Evolutionary conservation across 164 flowering plant species (phyloP).

Genomic region (Piper longum): DNA sequence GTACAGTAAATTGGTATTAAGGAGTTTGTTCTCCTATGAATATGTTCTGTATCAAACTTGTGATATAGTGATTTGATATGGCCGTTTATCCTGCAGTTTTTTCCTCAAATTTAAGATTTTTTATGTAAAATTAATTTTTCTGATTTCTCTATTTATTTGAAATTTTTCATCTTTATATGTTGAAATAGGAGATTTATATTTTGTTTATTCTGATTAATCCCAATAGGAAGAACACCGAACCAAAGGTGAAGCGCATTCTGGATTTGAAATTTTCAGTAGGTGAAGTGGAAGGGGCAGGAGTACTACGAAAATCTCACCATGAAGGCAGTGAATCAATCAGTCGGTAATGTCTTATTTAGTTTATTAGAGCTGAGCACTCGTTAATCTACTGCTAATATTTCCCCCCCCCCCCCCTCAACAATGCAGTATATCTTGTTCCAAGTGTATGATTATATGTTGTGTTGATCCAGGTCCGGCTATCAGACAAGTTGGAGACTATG

Average conservation of each 20-base stretch:
- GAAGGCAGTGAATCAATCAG: conserved; percentile 98
- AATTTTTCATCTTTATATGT: no score
- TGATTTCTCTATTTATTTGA: no score
- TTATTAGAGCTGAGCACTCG: background rate
- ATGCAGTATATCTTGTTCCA: conserved; percentile 1
- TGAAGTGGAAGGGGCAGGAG: conserved; percentile 79
- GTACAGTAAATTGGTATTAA: no score
- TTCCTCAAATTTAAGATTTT: no score
- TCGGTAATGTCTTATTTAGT: conserved; percentile 37
- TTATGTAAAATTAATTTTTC: no score
- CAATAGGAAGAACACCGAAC: conserved; percentile 9
- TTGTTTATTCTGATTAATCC: no score
- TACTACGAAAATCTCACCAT: conserved; percentile 97
- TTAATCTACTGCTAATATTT: background rate
- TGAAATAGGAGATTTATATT: no score
- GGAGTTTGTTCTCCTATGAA: no score
- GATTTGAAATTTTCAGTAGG: conserved; percentile 59
- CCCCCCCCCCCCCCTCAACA: background rate
- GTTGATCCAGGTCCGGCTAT: conserved; percentile 69
- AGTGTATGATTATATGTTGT: background rate
- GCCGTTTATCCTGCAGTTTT: no score
- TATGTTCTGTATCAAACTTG: no score
- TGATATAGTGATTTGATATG: no score
- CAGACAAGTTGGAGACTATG: conserved; percentile 83
- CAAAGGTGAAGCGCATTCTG: conserved; percentile 35